Base-by-base conservation (phyloP, 768 basidiomycete genomes). In the Lentinula raphanica region DNA sequence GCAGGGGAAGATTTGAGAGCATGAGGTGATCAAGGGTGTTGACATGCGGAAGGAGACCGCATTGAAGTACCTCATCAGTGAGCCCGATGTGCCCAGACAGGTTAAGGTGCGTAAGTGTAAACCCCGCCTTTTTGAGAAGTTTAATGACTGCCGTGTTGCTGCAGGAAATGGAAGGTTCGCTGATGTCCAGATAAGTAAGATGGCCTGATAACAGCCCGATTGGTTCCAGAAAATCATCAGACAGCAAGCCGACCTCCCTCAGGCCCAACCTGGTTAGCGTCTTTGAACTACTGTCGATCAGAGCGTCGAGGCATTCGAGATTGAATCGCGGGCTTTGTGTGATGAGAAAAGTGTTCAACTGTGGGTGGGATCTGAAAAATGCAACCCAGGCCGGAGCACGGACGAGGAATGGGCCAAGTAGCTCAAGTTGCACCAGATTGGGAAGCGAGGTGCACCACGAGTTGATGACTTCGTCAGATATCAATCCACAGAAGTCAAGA, bases 331-430 rank as follows among this genome's bases (percentile, higher is more conserved):
- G 92, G 58, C 88, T 90, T 66, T 95, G 92, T 8, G 79, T 87
- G 65, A 99, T 84, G 39, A 88, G 76, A 71, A 98, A 90, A 6
- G 80, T 81, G 63, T 83, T 76, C 11, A 99, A 78, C 11, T 75
- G 68, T 4, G 85, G 79, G 54, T 87, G 83, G 1, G 80, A 67
- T 54, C 79, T 68, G 71, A 98, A 84, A 73, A 97, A 94, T 0
- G 72, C 65, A 46, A 79, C 73, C 96, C 96, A 98, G 0, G 81
- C 83, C 0, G 79, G 73, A 7, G 80, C 72, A 21, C 86, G 85
- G 35, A 97, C 88, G 23, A 94, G 84, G 72, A 92, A 94, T 2
- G 94, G 94, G 0, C 90, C 96, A 12, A 92, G 83, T 15, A 99
- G 87, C 68, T 88, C 86, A 13, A 99, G 65, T 32, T 83, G 82